Evolutionary conservation across 2,329 filamentous ascomycete genomes (phyloP).

Genomic region (Ceratocystis papillata): DNA sequence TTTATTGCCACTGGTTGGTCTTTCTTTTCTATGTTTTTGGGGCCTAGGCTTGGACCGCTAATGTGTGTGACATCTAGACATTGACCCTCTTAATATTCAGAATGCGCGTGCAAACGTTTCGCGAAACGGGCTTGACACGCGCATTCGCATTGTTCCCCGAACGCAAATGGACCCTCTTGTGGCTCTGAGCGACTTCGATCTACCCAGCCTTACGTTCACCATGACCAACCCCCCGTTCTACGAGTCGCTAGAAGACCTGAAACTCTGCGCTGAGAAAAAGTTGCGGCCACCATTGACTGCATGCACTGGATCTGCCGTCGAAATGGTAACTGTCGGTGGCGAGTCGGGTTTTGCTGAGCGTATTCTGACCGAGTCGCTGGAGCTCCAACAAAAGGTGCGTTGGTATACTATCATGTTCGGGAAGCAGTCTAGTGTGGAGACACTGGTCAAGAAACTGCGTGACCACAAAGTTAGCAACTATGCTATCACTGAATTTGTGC

Average conservation of each 20-base stretch:
- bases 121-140: slow-evolving; percentile 51
- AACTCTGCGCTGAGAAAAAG: slow-evolving; percentile 54
- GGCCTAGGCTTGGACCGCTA: neutral
- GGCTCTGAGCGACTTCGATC: slow-evolving; percentile 45
- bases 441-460: slow-evolving; percentile 49
- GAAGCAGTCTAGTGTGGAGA: slow-evolving; percentile 58
- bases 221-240: slow-evolving; percentile 98
- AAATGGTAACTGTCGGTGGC: slow-evolving; percentile 77
- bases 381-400: slow-evolving; percentile 48
- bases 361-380: slow-evolving; percentile 59
- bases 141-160: slow-evolving; percentile 54
- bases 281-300: slow-evolving; percentile 56
- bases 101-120: slow-evolving; percentile 58
- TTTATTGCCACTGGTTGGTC: slow-evolving; percentile 52
- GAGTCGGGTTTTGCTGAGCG: slow-evolving; percentile 63
- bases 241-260: slow-evolving; percentile 57
- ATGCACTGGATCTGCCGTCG: slow-evolving; percentile 63
- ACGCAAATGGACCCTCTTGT: slow-evolving; percentile 46
- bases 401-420: slow-evolving; percentile 95
- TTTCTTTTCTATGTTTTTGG: neutral
- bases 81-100: slow-evolving; percentile 58
- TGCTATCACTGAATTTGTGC: slow-evolving; percentile 68
- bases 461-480: slow-evolving; percentile 58
- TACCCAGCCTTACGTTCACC: slow-evolving; percentile 58
- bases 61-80: slow-evolving; percentile 40